phyloP scores from a whole-genome alignment of 108 stramenopile genomes.

The Fragilaria crotonensis region DNA sequence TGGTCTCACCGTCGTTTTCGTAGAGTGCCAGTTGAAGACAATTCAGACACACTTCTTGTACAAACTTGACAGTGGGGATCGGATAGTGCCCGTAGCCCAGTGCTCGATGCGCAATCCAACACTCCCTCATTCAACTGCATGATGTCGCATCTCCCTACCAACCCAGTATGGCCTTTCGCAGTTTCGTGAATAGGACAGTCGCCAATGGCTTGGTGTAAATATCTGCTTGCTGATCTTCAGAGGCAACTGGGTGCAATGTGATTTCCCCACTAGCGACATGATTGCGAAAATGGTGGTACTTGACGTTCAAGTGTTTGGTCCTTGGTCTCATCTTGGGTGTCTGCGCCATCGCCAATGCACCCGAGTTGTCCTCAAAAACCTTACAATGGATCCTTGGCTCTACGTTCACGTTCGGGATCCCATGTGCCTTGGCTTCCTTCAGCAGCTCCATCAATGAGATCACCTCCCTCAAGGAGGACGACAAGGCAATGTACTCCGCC shows the following conservation, averaged over 20 bases:
- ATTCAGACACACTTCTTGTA: background rate
- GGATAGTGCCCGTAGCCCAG: background rate
- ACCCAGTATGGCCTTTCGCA: background rate
- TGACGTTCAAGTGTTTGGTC: slow-evolving; percentile 9
- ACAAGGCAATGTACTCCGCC: slow-evolving; percentile 21
- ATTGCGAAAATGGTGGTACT: slow-evolving; percentile 7
- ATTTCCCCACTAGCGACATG: slow-evolving; percentile 5
- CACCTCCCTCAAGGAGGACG: slow-evolving; percentile 11
- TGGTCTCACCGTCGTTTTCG: too few species aligned
- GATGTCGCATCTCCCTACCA: background rate
- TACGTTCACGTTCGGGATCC: background rate
- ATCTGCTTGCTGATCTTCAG: slow-evolving; percentile 2
- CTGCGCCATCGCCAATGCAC: slow-evolving; percentile 1
- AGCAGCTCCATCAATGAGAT: slow-evolving; percentile 24
- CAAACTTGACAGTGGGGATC: background rate
- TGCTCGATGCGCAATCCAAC: background rate
- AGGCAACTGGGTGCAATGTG: background rate
- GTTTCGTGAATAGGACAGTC: background rate
- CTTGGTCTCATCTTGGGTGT: slow-evolving; percentile 1
- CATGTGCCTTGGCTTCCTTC: slow-evolving; percentile 7
- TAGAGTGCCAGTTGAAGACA: background rate
- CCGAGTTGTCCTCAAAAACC: slow-evolving; percentile 13
- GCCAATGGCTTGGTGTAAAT: slow-evolving; percentile 8
- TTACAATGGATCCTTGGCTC: slow-evolving; percentile 6
- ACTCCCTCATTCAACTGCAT: background rate